phyloP scores from a whole-genome alignment of 257 asterid species.

The Capsicum rhomboideum region DNA sequence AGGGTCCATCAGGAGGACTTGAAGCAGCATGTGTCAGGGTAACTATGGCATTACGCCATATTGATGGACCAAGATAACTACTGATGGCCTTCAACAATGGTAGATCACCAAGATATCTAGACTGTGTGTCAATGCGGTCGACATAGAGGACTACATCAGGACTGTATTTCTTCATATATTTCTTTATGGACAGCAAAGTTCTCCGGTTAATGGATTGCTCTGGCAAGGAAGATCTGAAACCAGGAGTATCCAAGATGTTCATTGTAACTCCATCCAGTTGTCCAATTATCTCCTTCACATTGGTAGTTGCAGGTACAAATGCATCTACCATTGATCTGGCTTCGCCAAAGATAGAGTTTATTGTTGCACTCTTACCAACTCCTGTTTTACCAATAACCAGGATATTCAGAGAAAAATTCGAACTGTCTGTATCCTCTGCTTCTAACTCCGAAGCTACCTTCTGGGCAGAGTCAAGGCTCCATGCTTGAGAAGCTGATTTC shows the following conservation, averaged over 20 bases:
- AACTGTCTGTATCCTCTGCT: constrained; percentile 22
- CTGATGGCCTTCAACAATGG: constrained; percentile 43
- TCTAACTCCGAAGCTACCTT: constrained; percentile 33
- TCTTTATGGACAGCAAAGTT: constrained; percentile 47
- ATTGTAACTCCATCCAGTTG: constrained; percentile 42
- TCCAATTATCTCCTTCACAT: constrained; percentile 46
- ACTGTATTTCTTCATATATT: constrained; percentile 35
- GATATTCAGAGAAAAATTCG: constrained; percentile 33
- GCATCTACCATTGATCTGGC: constrained; percentile 36
- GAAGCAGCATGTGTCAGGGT: constrained; percentile 70
- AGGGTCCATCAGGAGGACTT: constrained; percentile 55
- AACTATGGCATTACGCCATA: constrained; percentile 53
- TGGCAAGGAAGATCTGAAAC: constrained; percentile 39
- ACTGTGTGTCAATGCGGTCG: constrained; percentile 58
- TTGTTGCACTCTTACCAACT: constrained; percentile 93
- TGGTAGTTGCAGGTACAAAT: constrained; percentile 54
- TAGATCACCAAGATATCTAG: constrained; percentile 37
- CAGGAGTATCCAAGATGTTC: constrained; percentile 81
- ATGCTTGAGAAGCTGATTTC: constrained; percentile 15
- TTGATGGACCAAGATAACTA: constrained; percentile 54
- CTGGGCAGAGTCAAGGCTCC: constrained; percentile 25
- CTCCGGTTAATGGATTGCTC: constrained; percentile 49
- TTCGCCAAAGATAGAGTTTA: constrained; percentile 72
- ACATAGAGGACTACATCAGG: constrained; percentile 76
- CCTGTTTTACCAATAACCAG: constrained; percentile 86